A percentile compares a stretch with the other conserved stretches of the same genome.
These are phyloP conservation scores for Coemansia biformis DNA, from an alignment of 192 early-diverging fungal genomes.

Conservation along the genomic window DNA sequence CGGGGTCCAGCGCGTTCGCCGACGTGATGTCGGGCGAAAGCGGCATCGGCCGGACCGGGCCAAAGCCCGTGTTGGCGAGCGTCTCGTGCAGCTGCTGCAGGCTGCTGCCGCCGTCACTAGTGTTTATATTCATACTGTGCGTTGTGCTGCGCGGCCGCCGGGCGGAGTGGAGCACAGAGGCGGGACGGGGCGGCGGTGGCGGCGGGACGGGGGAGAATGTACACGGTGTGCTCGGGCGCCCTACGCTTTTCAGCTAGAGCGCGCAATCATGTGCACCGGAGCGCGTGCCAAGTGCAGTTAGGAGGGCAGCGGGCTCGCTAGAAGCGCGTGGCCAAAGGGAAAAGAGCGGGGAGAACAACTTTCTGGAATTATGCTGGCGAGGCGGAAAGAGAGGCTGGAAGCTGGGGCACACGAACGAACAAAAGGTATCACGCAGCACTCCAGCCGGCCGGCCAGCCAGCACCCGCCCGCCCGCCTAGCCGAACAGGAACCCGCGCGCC, in stretches of 20 bases:
- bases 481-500: too few relatives aligned
- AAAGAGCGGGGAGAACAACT: background rate
- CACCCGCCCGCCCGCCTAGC: too few relatives aligned
- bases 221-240: too few relatives aligned
- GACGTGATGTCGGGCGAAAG: conserved; percentile 41
- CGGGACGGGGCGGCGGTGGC: background rate
- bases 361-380: conserved; percentile 1
- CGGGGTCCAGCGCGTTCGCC: conserved; percentile 19
- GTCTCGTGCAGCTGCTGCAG: conserved; percentile 45
- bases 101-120: conserved; percentile 11
- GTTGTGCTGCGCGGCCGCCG: background rate
- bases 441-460: too few relatives aligned
- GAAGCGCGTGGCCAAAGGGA: background rate
- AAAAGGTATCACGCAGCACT: too few relatives aligned
- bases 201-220: background rate
- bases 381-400: too few relatives aligned
- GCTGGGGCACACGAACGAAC: too few relatives aligned
- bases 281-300: too few relatives aligned
- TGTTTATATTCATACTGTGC: conserved; percentile 27
- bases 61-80: conserved; percentile 26
- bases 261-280: too few relatives aligned
- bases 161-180: background rate
- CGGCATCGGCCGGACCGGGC: conserved; percentile 26
- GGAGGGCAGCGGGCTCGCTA: too few relatives aligned
- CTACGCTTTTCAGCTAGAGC: too few relatives aligned